phyloP scores from a whole-genome alignment of 2,329 filamentous ascomycete genomes.

The Trichoderma koningii region DNA sequence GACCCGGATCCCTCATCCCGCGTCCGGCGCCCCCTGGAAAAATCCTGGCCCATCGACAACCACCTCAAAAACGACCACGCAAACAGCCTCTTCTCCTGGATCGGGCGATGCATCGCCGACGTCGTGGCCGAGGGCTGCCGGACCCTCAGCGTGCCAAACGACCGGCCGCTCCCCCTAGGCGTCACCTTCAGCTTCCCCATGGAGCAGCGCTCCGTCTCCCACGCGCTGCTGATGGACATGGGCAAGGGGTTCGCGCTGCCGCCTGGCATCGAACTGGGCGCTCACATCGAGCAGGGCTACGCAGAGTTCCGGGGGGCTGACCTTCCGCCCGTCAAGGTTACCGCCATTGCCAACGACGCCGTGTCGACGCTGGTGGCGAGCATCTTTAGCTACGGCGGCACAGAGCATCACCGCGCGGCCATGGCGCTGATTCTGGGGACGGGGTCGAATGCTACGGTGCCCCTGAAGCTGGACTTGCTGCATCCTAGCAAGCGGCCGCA shows the following conservation, averaged over 20 bases:
- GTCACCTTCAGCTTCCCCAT: conserved; percentile 74
- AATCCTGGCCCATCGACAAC: conserved; percentile 72
- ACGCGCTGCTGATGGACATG: conserved; percentile 67
- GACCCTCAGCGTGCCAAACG: conserved; percentile 44
- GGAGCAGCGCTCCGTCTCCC: conserved; percentile 62
- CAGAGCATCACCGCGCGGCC: conserved; percentile 63
- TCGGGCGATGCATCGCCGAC: conserved; percentile 73
- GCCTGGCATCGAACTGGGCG: conserved; percentile 61
- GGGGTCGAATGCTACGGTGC: conserved; percentile 78
- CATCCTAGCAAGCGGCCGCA: conserved; percentile 62
- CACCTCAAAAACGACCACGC: conserved; percentile 73
- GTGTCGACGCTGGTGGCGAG: conserved; percentile 79
- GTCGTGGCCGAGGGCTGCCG: conserved; percentile 64
- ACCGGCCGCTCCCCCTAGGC: conserved; percentile 60
- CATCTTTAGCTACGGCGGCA: conserved; percentile 68
- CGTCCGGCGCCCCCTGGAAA: conserved; percentile 64
- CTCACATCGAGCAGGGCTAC: conserved; percentile 62
- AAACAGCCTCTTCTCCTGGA: conserved; percentile 77
- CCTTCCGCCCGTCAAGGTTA: conserved; percentile 68
- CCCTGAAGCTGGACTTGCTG: conserved; percentile 64
- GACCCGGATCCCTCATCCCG: conserved; percentile 40
- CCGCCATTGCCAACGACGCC: conserved; percentile 79
- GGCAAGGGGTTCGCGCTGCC: conserved; percentile 70
- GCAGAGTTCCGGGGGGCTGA: conserved; percentile 47
- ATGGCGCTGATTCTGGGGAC: conserved; percentile 85